These are phyloP conservation scores for Arabidopsis lyrata DNA, from an alignment of 441 rosid species.

Conservation along the genomic window DNA sequence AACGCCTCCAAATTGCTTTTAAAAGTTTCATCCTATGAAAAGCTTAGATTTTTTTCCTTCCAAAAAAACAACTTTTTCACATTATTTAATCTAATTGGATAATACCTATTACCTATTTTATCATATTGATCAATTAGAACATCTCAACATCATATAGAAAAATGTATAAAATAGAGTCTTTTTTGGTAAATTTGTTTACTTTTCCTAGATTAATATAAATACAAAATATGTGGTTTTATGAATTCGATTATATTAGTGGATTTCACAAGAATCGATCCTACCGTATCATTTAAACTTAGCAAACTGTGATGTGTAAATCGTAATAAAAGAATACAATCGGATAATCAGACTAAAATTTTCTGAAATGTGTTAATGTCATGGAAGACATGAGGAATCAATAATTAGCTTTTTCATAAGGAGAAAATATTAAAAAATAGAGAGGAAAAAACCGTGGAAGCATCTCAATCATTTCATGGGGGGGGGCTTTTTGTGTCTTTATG, in stretches of 20 bases:
- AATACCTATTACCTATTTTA: not conserved
- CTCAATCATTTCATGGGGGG: conserved; percentile 43
- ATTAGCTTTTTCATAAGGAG: conserved; percentile 3
- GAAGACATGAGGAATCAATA: conserved; percentile 32
- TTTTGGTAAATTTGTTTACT: not conserved
- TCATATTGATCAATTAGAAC: conserved; percentile 4
- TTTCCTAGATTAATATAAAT: not conserved
- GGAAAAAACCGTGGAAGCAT: conserved; percentile 35
- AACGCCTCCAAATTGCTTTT: conserved; percentile 25
- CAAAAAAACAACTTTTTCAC: conserved; percentile 27
- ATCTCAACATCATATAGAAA: conserved; percentile 4
- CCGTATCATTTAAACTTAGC: not conserved
- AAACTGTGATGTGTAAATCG: not conserved
- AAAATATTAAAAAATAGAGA: not conserved
- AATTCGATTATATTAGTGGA: not conserved
- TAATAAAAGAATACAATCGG: not conserved
- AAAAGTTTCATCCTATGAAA: conserved; percentile 22
- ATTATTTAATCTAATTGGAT: not conserved
- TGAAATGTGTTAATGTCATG: conserved; percentile 10
- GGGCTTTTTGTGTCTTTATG: conserved; percentile 46
- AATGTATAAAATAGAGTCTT: not conserved
- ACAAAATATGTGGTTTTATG: not conserved
- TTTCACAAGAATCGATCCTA: not conserved
- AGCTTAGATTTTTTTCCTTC: conserved; percentile 35
- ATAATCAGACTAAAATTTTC: conserved; percentile 12